These are phyloP conservation scores for Sugiyamaella japonica DNA, from an alignment of 1,139 yeast genomes.

Conservation along the genomic window DNA sequence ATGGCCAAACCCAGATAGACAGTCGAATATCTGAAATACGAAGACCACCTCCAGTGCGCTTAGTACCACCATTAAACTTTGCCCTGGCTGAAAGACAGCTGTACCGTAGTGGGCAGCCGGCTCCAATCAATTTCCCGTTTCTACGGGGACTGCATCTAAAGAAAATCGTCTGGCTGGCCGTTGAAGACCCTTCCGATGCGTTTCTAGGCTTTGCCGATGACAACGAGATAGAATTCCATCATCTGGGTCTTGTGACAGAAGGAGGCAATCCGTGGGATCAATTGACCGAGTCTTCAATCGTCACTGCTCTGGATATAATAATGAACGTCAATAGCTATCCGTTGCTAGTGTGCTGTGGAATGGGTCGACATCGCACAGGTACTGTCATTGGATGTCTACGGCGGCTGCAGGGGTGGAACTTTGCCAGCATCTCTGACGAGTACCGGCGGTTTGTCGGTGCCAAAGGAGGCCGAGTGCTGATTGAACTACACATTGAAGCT, in stretches of 20 bases:
- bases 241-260: slow-evolving; percentile 56
- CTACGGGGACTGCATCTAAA: slow-evolving; percentile 69
- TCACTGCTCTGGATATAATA: slow-evolving; percentile 73
- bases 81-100: slow-evolving; percentile 88
- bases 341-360: slow-evolving; percentile 87
- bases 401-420: slow-evolving; percentile 90
- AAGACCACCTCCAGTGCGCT: slow-evolving; percentile 45
- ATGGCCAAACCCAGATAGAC: neutral
- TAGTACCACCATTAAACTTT: slow-evolving; percentile 92
- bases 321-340: slow-evolving; percentile 76
- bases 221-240: slow-evolving; percentile 62
- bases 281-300: slow-evolving; percentile 78
- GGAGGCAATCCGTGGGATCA: slow-evolving; percentile 97
- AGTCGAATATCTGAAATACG: slow-evolving; percentile 19
- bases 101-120: slow-evolving; percentile 94
- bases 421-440: slow-evolving; percentile 92
- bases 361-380: slow-evolving; percentile 97
- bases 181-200: slow-evolving; percentile 91
- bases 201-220: slow-evolving; percentile 77
- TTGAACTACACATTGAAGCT: slow-evolving; percentile 85
- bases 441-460: slow-evolving; percentile 91
- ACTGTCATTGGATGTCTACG: slow-evolving; percentile 92
- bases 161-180: slow-evolving; percentile 90
- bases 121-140: slow-evolving; percentile 88
- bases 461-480: slow-evolving; percentile 86